Base-by-base conservation (phyloP, 2,329 filamentous ascomycete genomes). In the Emericellopsis atlantica region DNA sequence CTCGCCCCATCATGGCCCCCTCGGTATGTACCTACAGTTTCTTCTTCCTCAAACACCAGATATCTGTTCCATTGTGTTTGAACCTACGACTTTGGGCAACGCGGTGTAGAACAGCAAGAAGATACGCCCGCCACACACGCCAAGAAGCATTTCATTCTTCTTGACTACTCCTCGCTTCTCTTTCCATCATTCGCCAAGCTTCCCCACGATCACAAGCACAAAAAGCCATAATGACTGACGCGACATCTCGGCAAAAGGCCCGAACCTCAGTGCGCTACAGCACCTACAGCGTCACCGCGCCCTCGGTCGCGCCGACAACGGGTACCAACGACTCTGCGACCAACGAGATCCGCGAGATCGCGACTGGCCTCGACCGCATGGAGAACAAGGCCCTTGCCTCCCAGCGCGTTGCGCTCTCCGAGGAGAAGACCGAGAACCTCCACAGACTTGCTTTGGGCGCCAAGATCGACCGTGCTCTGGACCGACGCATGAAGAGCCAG, bases 381-480 rank as follows among this genome's bases (percentile, higher is more conserved):
- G 85, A 93, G 62, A 92, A 94, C 70, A 87, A 86, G 64, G 84
- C 83, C 38, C 78, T 95, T 23, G 68, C 77, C 51, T 76, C 82
- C 53, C 89, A 95, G 67, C 82, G 89, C 22, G 58, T 61, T 34
- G 70, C 78, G 43, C 76, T 89, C 47, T 83, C 71, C 57, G 76
- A 82, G 47, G 79, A 90, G 61, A 93, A 94, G 71, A 77, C 73
- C 16, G 84, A 86, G 53, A 81, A 83, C 57, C 70, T 94, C 61
- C 81, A 79, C 67, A 93, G 93, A 66, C 74, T 94, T 44, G 88
- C 88, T 32, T 74, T 95, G 40, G 84, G 88, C 37, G 88, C 88
- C 45, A 95, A 95, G 66, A 76, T 95, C 33, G 88, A 95, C 59
- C 79, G 89, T 45, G 88, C 89, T 18, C 76, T 95, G 42, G 82